Percentiles rank a stretch among this genome's conserved stretches.
Conservation (phyloP, 768 basidiomycete species). For the Suillus luteus region DNA sequence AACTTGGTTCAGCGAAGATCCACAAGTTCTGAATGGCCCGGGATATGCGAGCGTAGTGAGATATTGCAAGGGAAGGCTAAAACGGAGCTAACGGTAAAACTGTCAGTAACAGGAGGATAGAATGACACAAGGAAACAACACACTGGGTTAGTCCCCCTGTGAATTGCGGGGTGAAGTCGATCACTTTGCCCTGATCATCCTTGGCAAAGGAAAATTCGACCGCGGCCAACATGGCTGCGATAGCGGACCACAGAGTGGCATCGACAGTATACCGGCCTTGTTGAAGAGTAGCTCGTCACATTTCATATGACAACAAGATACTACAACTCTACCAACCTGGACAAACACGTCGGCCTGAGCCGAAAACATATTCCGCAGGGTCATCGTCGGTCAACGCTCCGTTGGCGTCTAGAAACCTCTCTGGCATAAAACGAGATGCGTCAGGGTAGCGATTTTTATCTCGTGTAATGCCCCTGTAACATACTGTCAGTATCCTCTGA, state of each 20-base stretch:
- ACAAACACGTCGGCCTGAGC: slow-evolving; percentile 19
- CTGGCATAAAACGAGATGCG: slow-evolving; percentile 17
- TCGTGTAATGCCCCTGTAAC: slow-evolving; percentile 11
- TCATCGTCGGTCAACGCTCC: slow-evolving; percentile 13
- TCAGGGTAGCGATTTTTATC: slow-evolving; percentile 13
- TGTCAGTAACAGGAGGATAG: not conserved
- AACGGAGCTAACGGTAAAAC: not conserved
- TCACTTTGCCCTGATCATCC: slow-evolving; percentile 11
- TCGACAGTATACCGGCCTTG: slow-evolving; percentile 10
- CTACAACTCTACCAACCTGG: not conserved
- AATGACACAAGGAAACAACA: not conserved
- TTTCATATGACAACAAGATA: not conserved
- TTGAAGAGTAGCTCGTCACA: too few relatives aligned
- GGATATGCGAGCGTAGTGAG: not conserved
- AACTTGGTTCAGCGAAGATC: not conserved
- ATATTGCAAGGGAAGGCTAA: slow-evolving; percentile 2
- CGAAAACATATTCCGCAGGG: slow-evolving; percentile 9
- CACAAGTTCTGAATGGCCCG: not conserved
- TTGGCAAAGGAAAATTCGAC: slow-evolving; percentile 1
- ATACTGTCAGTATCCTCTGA: not conserved
- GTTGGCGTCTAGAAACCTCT: slow-evolving; percentile 15
- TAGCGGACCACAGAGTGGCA: slow-evolving; percentile 10
- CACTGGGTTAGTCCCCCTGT: not conserved
- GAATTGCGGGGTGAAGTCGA: slow-evolving; percentile 10
- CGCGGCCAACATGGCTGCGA: slow-evolving; percentile 12